A percentile compares a stretch with the other conserved stretches of the same genome.
Evolutionary conservation across 768 basidiomycete genomes (phyloP).

Genomic region (Suillus subalutaceus): DNA sequence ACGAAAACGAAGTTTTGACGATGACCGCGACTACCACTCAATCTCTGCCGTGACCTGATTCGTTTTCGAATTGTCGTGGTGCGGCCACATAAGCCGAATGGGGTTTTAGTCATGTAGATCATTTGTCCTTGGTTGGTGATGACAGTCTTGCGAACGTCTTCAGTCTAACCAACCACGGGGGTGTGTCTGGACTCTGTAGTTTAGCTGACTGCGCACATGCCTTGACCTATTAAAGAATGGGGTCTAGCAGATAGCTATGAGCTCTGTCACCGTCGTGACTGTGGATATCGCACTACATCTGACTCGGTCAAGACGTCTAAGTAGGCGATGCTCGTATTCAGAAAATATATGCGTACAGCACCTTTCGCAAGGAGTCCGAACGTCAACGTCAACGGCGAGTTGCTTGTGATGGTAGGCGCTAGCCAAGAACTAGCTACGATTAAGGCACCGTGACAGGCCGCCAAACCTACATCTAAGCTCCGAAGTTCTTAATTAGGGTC

Average conservation of each 20-base stretch:
- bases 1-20: conserved; percentile 33
- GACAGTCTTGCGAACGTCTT: conserved; percentile 3
- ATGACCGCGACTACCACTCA: conserved; percentile 34
- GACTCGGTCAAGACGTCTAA: neutral
- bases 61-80: conserved; percentile 29
- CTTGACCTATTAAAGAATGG: neutral
- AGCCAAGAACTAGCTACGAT: neutral
- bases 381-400: neutral
- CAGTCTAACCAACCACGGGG: neutral
- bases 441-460: neutral
- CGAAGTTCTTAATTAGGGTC: neutral
- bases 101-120: conserved; percentile 6
- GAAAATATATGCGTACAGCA: neutral
- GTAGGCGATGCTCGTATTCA: neutral
- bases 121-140: conserved; percentile 10
- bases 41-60: conserved; percentile 24
- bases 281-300: neutral
- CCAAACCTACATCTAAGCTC: neutral
- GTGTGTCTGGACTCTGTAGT: neutral
- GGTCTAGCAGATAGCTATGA: neutral
- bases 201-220: neutral
- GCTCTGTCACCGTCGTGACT: neutral
- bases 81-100: conserved; percentile 12
- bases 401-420: neutral
- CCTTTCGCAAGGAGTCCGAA: neutral